These are phyloP conservation scores for Ceratobasidium sp. DNA, from an alignment of 1,284 basidiomycete species.

Conservation along the genomic window DNA sequence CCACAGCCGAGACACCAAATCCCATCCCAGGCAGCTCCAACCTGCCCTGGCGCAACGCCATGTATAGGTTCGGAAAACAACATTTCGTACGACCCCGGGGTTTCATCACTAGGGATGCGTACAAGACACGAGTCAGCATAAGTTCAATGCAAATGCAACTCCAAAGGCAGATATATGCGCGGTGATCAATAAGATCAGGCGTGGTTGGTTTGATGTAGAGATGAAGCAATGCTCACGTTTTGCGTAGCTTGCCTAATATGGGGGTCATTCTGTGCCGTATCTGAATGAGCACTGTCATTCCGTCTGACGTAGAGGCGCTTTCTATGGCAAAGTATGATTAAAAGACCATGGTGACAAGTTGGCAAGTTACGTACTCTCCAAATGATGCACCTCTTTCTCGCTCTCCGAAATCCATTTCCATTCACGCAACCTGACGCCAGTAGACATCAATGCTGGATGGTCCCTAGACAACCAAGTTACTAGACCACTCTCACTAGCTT, in stretches of 20 bases:
- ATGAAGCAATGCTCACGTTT: constrained; percentile 37
- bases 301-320: constrained; percentile 51
- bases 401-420: constrained; percentile 82
- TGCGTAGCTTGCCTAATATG: constrained; percentile 57
- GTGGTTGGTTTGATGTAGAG: too few species aligned
- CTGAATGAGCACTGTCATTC: constrained; percentile 64
- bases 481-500: not conserved
- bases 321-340: constrained; percentile 55
- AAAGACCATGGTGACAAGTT: not conserved
- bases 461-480: constrained; percentile 52
- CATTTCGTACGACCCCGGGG: constrained; percentile 50
- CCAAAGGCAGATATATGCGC: constrained; percentile 53
- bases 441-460: constrained; percentile 68
- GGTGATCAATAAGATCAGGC: too few species aligned
- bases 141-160: too few species aligned
- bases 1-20: constrained; percentile 88
- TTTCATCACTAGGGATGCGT: constrained; percentile 40
- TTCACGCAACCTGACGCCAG: constrained; percentile 54
- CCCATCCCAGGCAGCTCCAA: constrained; percentile 73
- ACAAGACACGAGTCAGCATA: not conserved
- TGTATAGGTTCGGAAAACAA: constrained; percentile 65
- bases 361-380: not conserved
- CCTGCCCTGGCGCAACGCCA: constrained; percentile 81
- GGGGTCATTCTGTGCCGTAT: constrained; percentile 71
- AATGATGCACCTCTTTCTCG: not conserved